Percentiles rank a stretch among this genome's conserved stretches.
Evolutionary conservation across 805 yeast genomes (phyloP).

Genomic region (Metschnikowia noctiluminum): DNA sequence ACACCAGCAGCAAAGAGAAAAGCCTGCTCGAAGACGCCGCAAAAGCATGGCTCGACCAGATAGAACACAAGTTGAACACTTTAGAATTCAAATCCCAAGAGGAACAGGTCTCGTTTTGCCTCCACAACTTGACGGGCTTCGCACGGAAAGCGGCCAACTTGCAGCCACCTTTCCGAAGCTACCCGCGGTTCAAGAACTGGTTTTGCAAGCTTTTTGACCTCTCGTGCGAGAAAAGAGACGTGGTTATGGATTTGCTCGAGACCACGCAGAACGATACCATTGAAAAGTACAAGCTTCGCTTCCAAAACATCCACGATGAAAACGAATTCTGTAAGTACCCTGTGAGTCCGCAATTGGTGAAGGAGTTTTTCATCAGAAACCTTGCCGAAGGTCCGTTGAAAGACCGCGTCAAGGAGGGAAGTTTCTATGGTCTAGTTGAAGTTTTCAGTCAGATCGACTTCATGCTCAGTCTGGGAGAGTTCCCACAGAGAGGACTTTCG

Average conservation of each 20-base stretch:
- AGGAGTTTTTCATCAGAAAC: conserved; percentile 7
- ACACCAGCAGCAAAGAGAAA: conserved; percentile 5
- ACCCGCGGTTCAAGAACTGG: conserved; percentile 8
- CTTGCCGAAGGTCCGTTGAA: conserved; percentile 4
- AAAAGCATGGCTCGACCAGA: not conserved
- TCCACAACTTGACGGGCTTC: conserved; percentile 6
- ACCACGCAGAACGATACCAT: conserved; percentile 1
- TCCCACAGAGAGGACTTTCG: not conserved
- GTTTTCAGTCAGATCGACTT: conserved; percentile 3
- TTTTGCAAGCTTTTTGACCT: conserved; percentile 2
- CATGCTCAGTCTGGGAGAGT: conserved; percentile 1
- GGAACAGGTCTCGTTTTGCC: conserved; percentile 7
- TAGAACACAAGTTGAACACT: conserved; percentile 1
- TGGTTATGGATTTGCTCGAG: conserved; percentile 4
- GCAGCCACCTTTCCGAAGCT: conserved; percentile 8
- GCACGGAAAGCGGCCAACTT: conserved; percentile 4
- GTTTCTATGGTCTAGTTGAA: conserved; percentile 5
- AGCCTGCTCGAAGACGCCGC: conserved; percentile 4
- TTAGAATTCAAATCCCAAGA: conserved; percentile 4
- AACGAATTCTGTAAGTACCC: conserved; percentile 8
- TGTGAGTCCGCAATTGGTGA: conserved; percentile 9
- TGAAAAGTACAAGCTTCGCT: conserved; percentile 4
- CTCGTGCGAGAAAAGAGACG: conserved; percentile 4
- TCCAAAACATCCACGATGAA: conserved; percentile 7
- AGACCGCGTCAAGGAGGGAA: conserved; percentile 1